Conservation (phyloP, 306 rosid genomes). For the Parietaria judaica region DNA sequence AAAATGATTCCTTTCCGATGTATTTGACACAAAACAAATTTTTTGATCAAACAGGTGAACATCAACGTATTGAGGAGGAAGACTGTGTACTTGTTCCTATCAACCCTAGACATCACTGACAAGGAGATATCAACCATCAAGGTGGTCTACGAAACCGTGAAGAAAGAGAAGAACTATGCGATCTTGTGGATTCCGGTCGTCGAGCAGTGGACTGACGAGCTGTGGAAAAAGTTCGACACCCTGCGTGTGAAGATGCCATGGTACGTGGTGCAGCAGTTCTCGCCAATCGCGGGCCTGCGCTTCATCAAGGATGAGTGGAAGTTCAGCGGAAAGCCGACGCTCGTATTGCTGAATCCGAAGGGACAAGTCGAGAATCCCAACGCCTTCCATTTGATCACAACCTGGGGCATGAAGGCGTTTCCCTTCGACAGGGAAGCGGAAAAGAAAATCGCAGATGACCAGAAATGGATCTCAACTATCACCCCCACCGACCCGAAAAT, state of each 20-base stretch:
- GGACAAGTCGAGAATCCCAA: constrained; percentile 33
- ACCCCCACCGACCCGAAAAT: constrained; percentile 14
- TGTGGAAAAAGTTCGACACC: constrained; percentile 34
- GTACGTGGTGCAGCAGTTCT: constrained; percentile 34
- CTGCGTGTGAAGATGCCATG: constrained; percentile 44
- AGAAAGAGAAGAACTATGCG: constrained; percentile 16
- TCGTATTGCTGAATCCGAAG: constrained; percentile 32
- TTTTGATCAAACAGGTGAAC: constrained; percentile 19
- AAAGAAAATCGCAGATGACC: not conserved
- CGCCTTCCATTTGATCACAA: constrained; percentile 41
- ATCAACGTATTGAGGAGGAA: constrained; percentile 37
- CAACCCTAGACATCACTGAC: constrained; percentile 40
- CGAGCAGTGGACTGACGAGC: constrained; percentile 36
- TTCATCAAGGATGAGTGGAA: constrained; percentile 53
- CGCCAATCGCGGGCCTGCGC: constrained; percentile 30
- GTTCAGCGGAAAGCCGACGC: constrained; percentile 38
- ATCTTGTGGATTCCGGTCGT: constrained; percentile 44
- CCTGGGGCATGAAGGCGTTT: constrained; percentile 41
- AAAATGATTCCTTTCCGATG: too few relatives aligned
- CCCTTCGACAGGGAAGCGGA: constrained; percentile 26
- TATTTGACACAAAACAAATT: too few relatives aligned
- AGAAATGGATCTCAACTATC: constrained; percentile 25
- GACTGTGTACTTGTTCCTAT: constrained; percentile 45
- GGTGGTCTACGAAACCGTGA: constrained; percentile 16
- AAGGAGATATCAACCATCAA: constrained; percentile 19